phyloP scores from a whole-genome alignment of 2,329 filamentous ascomycete species.

The Aspergillus sp. region DNA sequence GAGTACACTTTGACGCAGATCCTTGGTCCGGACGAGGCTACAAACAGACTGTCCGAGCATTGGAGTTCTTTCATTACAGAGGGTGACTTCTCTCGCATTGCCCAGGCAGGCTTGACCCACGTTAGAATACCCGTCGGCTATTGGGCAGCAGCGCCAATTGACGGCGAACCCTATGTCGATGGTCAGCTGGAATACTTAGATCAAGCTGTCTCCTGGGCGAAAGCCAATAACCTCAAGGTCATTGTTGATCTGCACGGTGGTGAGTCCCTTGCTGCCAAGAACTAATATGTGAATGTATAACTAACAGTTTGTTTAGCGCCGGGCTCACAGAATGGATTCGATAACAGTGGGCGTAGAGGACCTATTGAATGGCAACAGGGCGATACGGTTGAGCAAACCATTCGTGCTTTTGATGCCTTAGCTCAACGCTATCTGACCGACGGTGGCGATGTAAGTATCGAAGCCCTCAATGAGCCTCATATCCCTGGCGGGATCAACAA shows the following conservation, averaged over 20 bases:
- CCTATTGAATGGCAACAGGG: conserved; percentile 41
- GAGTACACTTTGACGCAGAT: conserved; percentile 56
- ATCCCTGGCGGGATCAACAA: conserved; percentile 42
- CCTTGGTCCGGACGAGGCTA: conserved; percentile 51
- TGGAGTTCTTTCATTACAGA: conserved; percentile 61
- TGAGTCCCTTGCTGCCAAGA: conserved; percentile 31
- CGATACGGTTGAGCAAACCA: conserved; percentile 37
- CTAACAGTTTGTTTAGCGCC: conserved; percentile 44
- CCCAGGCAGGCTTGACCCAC: conserved; percentile 59
- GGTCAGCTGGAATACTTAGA: conserved; percentile 61
- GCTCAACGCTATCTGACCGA: conserved; percentile 57
- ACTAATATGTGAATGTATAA: background rate
- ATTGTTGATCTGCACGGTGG: conserved; percentile 69
- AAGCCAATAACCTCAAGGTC: conserved; percentile 59
- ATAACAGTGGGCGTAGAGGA: conserved; percentile 59
- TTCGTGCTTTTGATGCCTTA: conserved; percentile 59
- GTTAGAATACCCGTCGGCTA: conserved; percentile 67
- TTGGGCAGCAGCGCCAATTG: conserved; percentile 58
- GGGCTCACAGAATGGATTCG: conserved; percentile 66
- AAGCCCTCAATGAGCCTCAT: conserved; percentile 46
- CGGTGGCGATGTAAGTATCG: conserved; percentile 58
- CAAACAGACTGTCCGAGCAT: conserved; percentile 51
- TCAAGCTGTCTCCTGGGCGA: conserved; percentile 59
- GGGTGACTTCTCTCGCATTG: conserved; percentile 57
- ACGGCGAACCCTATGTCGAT: conserved; percentile 61